Conservation (phyloP, 768 basidiomycete species). For the Pleurotus pulmonarius region DNA sequence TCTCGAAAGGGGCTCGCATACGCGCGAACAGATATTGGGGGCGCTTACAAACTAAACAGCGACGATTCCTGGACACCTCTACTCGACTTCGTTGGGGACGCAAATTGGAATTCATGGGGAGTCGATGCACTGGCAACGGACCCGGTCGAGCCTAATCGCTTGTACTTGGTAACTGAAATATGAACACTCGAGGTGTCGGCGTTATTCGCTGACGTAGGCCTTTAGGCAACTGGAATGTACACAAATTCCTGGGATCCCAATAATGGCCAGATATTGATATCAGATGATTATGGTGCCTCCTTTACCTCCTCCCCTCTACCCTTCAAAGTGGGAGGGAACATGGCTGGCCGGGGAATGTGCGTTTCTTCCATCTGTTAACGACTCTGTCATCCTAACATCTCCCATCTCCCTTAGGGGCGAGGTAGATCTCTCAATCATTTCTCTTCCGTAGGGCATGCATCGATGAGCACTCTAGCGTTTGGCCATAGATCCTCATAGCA, state of each 20-base stretch:
- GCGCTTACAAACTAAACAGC: slow-evolving; percentile 54
- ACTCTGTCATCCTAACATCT: too few relatives aligned
- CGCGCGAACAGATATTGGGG: slow-evolving; percentile 65
- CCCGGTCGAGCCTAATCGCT: slow-evolving; percentile 48
- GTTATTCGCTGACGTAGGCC: not conserved
- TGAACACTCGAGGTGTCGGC: not conserved
- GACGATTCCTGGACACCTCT: slow-evolving; percentile 62
- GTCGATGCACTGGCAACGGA: slow-evolving; percentile 61
- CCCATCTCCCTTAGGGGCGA: too few relatives aligned
- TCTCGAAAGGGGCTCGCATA: slow-evolving; percentile 47
- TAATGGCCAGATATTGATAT: slow-evolving; percentile 59
- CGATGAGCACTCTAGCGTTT: slow-evolving; percentile 38
- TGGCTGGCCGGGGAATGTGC: slow-evolving; percentile 64
- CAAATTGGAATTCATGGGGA: slow-evolving; percentile 58
- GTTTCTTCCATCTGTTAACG: slow-evolving; percentile 9
- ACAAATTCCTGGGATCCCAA: slow-evolving; percentile 61
- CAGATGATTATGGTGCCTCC: slow-evolving; percentile 51
- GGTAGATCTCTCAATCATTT: too few relatives aligned
- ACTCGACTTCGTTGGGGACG: slow-evolving; percentile 46
- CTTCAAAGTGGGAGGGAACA: slow-evolving; percentile 68
- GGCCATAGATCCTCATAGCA: slow-evolving; percentile 58
- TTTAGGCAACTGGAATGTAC: slow-evolving; percentile 55
- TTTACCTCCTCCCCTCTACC: slow-evolving; percentile 48
- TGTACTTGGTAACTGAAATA: slow-evolving; percentile 50
- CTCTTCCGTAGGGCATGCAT: not conserved